Percentiles rank a stretch among this genome's conserved stretches.
Evolutionary conservation across 129 eudicot genomes (phyloP).

Genomic region (Chrysanthemum seticuspe): DNA sequence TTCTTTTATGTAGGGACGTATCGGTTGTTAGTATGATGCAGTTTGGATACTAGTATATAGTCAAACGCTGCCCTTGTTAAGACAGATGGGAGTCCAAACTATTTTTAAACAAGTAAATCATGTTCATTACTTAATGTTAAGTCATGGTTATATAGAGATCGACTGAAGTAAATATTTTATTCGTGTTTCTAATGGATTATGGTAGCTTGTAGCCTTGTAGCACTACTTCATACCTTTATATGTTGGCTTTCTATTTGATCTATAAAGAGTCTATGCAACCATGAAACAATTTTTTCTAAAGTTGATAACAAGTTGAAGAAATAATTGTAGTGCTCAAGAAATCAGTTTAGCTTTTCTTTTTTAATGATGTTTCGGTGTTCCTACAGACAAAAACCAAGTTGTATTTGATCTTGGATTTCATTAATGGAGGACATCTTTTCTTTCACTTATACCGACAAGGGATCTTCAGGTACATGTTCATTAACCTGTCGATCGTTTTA

Average conservation of each 20-base stretch:
- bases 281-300: neutral
- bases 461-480: constrained; percentile 72
- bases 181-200: neutral
- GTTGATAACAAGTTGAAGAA: neutral
- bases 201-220: neutral
- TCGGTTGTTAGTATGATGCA: neutral
- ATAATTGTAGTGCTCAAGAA: neutral
- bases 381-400: constrained; percentile 91
- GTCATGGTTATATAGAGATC: neutral
- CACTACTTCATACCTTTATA: neutral
- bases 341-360: neutral
- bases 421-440: constrained; percentile 95
- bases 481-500: constrained; percentile 2
- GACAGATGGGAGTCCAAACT: too few species aligned
- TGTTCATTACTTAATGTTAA: neutral
- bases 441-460: constrained; percentile 89
- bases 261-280: neutral
- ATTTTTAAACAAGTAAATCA: too few species aligned
- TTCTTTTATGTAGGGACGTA: neutral
- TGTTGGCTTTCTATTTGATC: neutral
- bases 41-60: neutral
- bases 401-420: constrained; percentile 86
- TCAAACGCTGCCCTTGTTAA: neutral
- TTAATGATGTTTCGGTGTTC: constrained; percentile 11
- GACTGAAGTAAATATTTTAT: neutral